These are phyloP conservation scores for Arthroderma sp. DNA, from an alignment of 2,329 filamentous ascomycete genomes.

Conservation along the genomic window DNA sequence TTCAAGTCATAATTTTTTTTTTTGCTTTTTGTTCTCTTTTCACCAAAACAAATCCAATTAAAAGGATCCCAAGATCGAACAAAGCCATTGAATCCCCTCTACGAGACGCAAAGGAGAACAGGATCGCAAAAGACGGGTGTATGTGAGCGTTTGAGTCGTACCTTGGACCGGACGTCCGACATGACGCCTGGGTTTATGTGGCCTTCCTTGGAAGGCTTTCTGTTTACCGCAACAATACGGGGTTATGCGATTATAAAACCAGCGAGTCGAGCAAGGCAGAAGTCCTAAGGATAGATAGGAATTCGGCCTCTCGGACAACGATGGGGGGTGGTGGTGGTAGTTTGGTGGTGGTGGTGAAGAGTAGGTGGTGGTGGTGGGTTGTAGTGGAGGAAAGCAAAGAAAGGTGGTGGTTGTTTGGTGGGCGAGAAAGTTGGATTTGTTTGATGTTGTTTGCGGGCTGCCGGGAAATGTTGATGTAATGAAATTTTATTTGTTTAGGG, in stretches of 20 bases:
- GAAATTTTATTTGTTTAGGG: too few relatives aligned
- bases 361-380: neutral
- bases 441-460: too few relatives aligned
- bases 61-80: neutral
- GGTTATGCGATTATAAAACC: constrained; percentile 13
- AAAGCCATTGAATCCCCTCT: constrained; percentile 8
- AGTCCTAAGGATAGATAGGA: constrained; percentile 18
- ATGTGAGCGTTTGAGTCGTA: constrained; percentile 16
- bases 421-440: neutral
- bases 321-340: constrained; percentile 6
- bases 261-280: constrained; percentile 22
- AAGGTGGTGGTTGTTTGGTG: constrained; percentile 1
- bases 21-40: constrained; percentile 1
- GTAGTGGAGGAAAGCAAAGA: neutral
- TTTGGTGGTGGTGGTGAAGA: constrained; percentile 3
- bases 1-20: neutral
- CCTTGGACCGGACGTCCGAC: constrained; percentile 41
- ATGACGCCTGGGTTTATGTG: constrained; percentile 36
- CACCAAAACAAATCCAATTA: constrained; percentile 1
- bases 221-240: constrained; percentile 36
- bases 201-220: constrained; percentile 40
- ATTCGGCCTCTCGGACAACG: constrained; percentile 17
- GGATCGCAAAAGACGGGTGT: too few relatives aligned
- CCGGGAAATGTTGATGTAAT: too few relatives aligned
- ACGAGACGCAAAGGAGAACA: too few relatives aligned